Base-by-base conservation (phyloP, 768 basidiomycete species). In the Leccinum subtestaceum region DNA sequence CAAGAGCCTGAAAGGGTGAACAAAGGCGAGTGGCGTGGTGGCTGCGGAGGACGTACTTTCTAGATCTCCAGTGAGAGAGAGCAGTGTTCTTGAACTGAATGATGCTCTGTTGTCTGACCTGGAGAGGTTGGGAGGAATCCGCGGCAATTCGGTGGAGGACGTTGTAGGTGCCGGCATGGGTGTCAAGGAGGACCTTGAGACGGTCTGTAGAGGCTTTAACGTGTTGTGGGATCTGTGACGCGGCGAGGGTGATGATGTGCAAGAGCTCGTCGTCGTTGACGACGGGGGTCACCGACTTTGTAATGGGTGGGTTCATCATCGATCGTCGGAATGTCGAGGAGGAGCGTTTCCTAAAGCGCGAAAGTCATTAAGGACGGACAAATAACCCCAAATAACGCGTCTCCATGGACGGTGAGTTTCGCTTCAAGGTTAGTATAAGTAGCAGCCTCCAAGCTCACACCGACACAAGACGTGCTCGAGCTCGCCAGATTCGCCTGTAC, bases 1-100 rank as follows among this genome's bases (percentile, higher is more conserved):
- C 55, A 92, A 78, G 29, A 88, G 76, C 68, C 90, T 94, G 65
- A 19, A 56, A 54, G 64, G 54, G 55, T 34, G 56, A 57, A 57
- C 38, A 69, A 60, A 53, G 56, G 58, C 25, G 46, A 31, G 48
- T 52, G 48, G 56, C 36, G 46, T 17, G 10, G 38, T 19, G 52
- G 48, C 38, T 36, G 52, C 13, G 48, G 23, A 52, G 17, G 23
- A 63, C 81, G 68, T 63, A 91, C 92, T 85, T 91, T 75, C 86
- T 76, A 32, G 86, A 87, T 68, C 82, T 80, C 94, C 94, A 96
- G 66, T 91, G 87, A 52, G 75, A 75, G 4, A 86, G 71, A 2
- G 86, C 87, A 1, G 81, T 80, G 65, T 95, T 95, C 75, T 95
- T 95, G 77, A 95, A 89, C 67, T 93, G 92, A 56, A 95, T 89